A percentile compares a stretch with the other conserved stretches of the same genome.
Evolutionary conservation across 2,329 filamentous ascomycete genomes (phyloP).

Genomic region (Penicillium sp.): DNA sequence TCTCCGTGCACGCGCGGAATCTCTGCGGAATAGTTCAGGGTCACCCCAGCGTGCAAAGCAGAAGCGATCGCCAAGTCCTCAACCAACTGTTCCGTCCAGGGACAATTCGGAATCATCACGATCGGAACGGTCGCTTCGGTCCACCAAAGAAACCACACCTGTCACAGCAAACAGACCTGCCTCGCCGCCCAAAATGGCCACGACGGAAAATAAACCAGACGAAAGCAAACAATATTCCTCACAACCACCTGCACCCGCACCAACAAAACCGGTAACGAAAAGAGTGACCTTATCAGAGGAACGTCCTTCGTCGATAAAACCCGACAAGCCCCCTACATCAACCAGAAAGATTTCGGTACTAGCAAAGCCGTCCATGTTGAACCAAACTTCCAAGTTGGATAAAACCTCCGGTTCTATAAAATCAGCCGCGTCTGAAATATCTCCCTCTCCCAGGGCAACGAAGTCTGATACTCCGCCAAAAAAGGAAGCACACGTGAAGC

Average conservation of each 20-base stretch:
- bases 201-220: not conserved
- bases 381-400: not conserved
- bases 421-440: constrained; percentile 8
- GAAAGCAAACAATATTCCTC: not conserved
- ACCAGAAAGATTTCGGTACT: not conserved
- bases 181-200: not conserved
- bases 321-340: not conserved
- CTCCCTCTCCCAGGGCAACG: not conserved
- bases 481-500: constrained; percentile 1
- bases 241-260: not conserved
- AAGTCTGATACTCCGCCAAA: constrained; percentile 4
- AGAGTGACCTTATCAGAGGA: constrained; percentile 1
- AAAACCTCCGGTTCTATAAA: not conserved
- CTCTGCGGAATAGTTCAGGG: constrained; percentile 18
- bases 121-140: constrained; percentile 20
- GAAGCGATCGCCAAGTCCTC: constrained; percentile 16
- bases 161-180: not conserved
- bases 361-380: constrained; percentile 5
- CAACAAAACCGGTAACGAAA: not conserved
- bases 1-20: constrained; percentile 23
- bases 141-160: constrained; percentile 8
- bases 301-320: not conserved
- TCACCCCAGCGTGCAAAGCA: constrained; percentile 13
- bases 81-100: constrained; percentile 12
- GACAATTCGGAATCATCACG: constrained; percentile 26